phyloP scores from a whole-genome alignment of 441 rosid genomes.

The Adansonia gregorii region DNA sequence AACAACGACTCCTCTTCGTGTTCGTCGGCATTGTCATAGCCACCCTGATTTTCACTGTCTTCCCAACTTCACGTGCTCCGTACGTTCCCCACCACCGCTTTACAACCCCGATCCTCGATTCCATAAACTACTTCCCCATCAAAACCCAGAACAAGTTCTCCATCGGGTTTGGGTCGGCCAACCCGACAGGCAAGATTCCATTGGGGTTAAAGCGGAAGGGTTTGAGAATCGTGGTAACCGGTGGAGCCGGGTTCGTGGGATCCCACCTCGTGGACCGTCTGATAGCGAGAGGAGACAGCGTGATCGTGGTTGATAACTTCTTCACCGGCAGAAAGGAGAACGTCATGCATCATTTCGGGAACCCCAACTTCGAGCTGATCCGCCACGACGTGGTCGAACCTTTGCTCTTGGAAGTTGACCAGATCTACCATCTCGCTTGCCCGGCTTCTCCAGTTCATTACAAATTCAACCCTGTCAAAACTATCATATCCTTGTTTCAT shows the following conservation, averaged over 20 bases:
- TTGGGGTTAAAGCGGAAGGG: slow-evolving; percentile 78
- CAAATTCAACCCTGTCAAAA: slow-evolving; percentile 91
- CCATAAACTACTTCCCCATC: slow-evolving; percentile 36
- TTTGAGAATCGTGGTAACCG: slow-evolving; percentile 79
- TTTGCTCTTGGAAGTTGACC: slow-evolving; percentile 81
- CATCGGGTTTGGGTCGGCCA: slow-evolving; percentile 39
- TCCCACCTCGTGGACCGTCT: slow-evolving; percentile 89
- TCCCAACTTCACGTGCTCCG: slow-evolving; percentile 40
- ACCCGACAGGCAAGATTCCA: slow-evolving; percentile 73
- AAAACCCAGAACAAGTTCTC: slow-evolving; percentile 26
- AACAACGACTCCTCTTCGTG: slow-evolving; percentile 77
- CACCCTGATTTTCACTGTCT: slow-evolving; percentile 61
- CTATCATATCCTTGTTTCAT: slow-evolving; percentile 58
- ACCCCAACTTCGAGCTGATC: slow-evolving; percentile 84
- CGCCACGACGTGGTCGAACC: slow-evolving; percentile 95
- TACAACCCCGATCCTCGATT: slow-evolving; percentile 36
- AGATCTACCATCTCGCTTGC: slow-evolving; percentile 94
- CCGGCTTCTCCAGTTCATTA: slow-evolving; percentile 97
- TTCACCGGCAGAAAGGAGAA: slow-evolving; percentile 91
- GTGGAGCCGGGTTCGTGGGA: slow-evolving; percentile 95
- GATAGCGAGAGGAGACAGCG: slow-evolving; percentile 83
- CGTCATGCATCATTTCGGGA: slow-evolving; percentile 90
- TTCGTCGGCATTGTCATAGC: slow-evolving; percentile 89
- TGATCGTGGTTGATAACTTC: slow-evolving; percentile 88
- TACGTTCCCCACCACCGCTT: slow-evolving; percentile 20